These are phyloP conservation scores for Rhizopus arrhizus DNA, from an alignment of 371 early-diverging fungal species.

Conservation along the genomic window DNA sequence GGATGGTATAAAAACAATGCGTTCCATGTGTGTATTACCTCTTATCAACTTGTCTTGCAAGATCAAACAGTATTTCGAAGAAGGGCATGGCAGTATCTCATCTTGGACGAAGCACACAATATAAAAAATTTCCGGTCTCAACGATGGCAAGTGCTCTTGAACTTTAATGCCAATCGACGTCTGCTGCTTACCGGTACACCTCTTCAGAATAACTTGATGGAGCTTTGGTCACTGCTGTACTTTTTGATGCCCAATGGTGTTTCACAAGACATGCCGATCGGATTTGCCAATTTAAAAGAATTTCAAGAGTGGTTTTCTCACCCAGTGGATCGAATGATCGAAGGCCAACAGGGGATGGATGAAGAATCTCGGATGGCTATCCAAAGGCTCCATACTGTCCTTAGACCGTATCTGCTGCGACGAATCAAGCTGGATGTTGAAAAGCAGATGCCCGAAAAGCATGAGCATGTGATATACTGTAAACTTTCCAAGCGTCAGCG, in stretches of 20 bases:
- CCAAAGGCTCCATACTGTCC: conserved; percentile 72
- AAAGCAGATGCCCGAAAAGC: conserved; percentile 82
- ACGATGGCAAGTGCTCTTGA: conserved; percentile 89
- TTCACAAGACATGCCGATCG: conserved; percentile 62
- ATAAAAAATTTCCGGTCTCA: conserved; percentile 95
- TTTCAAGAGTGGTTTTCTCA: conserved; percentile 92
- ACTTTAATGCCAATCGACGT: conserved; percentile 77
- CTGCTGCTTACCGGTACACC: conserved; percentile 95
- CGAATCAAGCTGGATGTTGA: conserved; percentile 86
- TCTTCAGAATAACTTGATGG: conserved; percentile 92
- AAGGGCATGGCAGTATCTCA: conserved; percentile 83
- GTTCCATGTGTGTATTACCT: conserved; percentile 88
- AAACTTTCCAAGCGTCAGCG: conserved; percentile 80
- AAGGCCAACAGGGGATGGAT: conserved; percentile 54
- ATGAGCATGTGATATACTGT: conserved; percentile 81
- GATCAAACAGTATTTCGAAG: conserved; percentile 81
- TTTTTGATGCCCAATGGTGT: conserved; percentile 87
- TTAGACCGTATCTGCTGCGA: conserved; percentile 89
- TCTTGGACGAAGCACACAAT: conserved; percentile 95
- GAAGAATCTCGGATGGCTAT: conserved; percentile 67
- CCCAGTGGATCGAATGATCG: conserved; percentile 80
- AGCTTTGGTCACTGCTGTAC: conserved; percentile 93
- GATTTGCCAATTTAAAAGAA: conserved; percentile 81
- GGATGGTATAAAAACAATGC: conserved; percentile 84
- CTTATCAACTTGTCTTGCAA: conserved; percentile 82